These are phyloP conservation scores for Monilinia fructigena DNA, from an alignment of 2,329 filamentous ascomycete genomes.

Conservation along the genomic window DNA sequence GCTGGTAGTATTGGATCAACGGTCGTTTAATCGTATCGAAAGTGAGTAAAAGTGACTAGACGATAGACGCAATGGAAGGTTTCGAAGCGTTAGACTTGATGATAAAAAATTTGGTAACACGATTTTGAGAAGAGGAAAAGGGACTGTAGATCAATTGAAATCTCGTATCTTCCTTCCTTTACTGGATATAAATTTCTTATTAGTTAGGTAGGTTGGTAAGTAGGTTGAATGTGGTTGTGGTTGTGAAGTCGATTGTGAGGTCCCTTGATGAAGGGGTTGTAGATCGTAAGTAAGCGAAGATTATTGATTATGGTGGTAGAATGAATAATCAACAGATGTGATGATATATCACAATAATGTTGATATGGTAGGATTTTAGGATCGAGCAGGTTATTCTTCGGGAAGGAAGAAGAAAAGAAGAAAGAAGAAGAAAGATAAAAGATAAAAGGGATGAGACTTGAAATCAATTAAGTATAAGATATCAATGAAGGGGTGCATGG, in stretches of 20 bases:
- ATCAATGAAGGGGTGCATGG: too few species aligned
- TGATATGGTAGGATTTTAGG: too few species aligned
- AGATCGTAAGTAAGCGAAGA: constrained; percentile 9
- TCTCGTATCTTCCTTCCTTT: too few species aligned
- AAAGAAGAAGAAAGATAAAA: too few species aligned
- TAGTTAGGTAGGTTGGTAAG: too few species aligned
- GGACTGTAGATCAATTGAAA: not conserved
- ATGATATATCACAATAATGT: too few species aligned
- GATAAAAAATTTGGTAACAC: not conserved
- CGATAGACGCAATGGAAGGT: not conserved
- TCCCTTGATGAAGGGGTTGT: constrained; percentile 7
- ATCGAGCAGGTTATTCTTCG: too few species aligned
- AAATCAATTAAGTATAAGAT: too few species aligned
- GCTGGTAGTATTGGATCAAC: not conserved
- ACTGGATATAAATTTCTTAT: too few species aligned
- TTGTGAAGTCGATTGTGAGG: not conserved
- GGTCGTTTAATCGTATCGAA: not conserved
- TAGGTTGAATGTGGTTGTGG: not conserved
- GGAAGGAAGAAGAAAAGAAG: too few species aligned
- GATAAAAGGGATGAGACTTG: too few species aligned
- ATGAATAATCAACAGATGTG: not conserved
- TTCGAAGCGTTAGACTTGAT: not conserved
- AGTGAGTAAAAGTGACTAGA: not conserved
- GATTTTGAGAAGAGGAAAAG: not conserved
- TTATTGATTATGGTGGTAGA: too few species aligned